phyloP scores from a whole-genome alignment of 2,329 filamentous ascomycete species.

The Alternaria arbusti region DNA sequence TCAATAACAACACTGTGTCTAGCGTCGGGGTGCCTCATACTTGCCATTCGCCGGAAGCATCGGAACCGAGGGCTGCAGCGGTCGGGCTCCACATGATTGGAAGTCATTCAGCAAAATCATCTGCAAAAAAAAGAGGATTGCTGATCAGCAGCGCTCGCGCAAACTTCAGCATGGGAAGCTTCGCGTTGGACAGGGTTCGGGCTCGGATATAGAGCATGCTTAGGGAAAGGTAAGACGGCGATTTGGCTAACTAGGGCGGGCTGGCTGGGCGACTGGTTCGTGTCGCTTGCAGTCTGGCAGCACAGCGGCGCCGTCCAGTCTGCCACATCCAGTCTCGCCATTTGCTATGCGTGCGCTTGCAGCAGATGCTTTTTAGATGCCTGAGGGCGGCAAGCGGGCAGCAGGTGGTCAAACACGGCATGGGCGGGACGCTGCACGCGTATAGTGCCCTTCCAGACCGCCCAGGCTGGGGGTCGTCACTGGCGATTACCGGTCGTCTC shows the following conservation, averaged over 20 bases:
- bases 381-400: slow-evolving; percentile 10
- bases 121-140: slow-evolving; percentile 39
- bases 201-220: slow-evolving; percentile 43
- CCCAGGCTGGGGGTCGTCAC: slow-evolving; percentile 22
- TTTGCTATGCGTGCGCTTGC: slow-evolving; percentile 20
- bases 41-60: slow-evolving; percentile 34
- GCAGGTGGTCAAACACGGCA: slow-evolving; percentile 37
- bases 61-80: slow-evolving; percentile 29
- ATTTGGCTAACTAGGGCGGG: slow-evolving; percentile 24
- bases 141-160: slow-evolving; percentile 42
- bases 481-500: slow-evolving; percentile 13
- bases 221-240: slow-evolving; percentile 43
- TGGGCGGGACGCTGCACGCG: slow-evolving; percentile 33
- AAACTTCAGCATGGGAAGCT: slow-evolving; percentile 43
- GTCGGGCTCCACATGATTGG: slow-evolving; percentile 37
- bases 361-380: slow-evolving; percentile 23
- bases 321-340: slow-evolving; percentile 12
- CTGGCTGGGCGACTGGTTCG: slow-evolving; percentile 31
- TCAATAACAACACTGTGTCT: slow-evolving; percentile 22
- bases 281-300: slow-evolving; percentile 39
- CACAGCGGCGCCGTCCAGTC: slow-evolving; percentile 19
- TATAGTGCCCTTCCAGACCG: slow-evolving; percentile 37
- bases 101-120: slow-evolving; percentile 38
- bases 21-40: slow-evolving; percentile 21
- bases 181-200: slow-evolving; percentile 45